Evolutionary conservation across 1,284 basidiomycete species (phyloP), one percentile per base, ranked within the genome.

Genomic region (Sanguinoderma infundibulare): DNA sequence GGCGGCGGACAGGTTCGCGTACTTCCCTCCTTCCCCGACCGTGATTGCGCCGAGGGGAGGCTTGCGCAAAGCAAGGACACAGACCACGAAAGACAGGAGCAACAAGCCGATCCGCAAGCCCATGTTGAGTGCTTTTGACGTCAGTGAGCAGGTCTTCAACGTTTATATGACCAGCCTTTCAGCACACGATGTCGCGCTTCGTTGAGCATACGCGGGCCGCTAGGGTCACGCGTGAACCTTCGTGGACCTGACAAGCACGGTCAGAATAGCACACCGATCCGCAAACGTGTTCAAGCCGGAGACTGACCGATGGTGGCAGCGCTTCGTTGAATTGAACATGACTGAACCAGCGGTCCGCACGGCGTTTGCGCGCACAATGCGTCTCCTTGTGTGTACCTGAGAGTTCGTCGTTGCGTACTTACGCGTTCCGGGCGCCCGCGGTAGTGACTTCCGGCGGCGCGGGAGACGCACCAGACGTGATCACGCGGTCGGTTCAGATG

Each of bases 41-140:
- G 68, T 69, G 54, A 71, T 70, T 5, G 68, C 65, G 2, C 68
- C 68, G 17, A 59, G 38, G 4, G 68, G 68, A 20, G 69, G 68
- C 8, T 61, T 60, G 55, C 55, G 65, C 28, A 71, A 58, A 15
- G 62, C 68, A 24, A 54, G 38, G 28, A 47, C 53, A 32, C 53
- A 44, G 12, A 58, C n/a, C 14, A 55, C 36, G 44, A 54, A 59
- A 53, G 53, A 58, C 30, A 55, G 39, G 47, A 51, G 20, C 34
- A 61, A 24, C 40, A 61, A 54, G 30, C 32, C 20, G 32, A 35
- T 51, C 17, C 49, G 49, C 30, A 32, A 12, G 38, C 38, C 20
- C 49, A 51, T 51, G 32, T 15, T n/a, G 49, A 51, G 49, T 51
- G 49, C 49, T 20, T 14, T 24, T 51, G 28, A 49, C 46, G 46